Evolutionary conservation across 345 rosid species (phyloP).

Genomic region (Euphorbia peplus): DNA sequence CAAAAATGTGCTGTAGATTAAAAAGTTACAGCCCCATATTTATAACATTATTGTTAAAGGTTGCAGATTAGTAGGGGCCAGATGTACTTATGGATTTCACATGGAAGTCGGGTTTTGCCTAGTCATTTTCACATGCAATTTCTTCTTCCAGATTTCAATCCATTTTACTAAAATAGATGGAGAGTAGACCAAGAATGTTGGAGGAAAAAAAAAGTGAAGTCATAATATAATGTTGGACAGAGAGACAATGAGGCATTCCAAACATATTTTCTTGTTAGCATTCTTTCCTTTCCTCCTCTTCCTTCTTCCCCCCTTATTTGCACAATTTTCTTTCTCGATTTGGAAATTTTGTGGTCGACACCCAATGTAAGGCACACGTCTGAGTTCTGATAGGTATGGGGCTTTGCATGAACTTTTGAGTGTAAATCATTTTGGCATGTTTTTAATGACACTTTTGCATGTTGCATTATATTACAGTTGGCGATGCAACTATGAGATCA

Average conservation of each 20-base stretch:
- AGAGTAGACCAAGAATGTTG: background rate
- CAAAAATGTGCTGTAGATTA: background rate
- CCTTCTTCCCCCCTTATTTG: background rate
- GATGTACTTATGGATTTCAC: background rate
- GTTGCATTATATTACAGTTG: background rate
- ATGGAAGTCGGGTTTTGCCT: background rate
- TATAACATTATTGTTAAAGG: background rate
- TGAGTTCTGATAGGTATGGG: too few species aligned
- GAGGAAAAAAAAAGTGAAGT: background rate
- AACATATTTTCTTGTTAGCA: background rate
- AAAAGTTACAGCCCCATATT: background rate
- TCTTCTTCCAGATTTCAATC: background rate
- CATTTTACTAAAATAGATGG: background rate
- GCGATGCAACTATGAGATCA: background rate
- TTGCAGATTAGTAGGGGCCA: background rate
- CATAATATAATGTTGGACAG: background rate
- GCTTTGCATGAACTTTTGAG: background rate
- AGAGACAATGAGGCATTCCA: background rate
- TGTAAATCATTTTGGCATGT: background rate
- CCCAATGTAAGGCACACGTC: background rate
- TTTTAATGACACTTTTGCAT: background rate
- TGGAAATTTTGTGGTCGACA: background rate
- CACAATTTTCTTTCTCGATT: background rate
- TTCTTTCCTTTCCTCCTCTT: background rate
- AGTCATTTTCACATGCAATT: background rate